Base-by-base conservation (phyloP, 2,329 filamentous ascomycete species). In the Stachybotrys chlorohalonatus region DNA sequence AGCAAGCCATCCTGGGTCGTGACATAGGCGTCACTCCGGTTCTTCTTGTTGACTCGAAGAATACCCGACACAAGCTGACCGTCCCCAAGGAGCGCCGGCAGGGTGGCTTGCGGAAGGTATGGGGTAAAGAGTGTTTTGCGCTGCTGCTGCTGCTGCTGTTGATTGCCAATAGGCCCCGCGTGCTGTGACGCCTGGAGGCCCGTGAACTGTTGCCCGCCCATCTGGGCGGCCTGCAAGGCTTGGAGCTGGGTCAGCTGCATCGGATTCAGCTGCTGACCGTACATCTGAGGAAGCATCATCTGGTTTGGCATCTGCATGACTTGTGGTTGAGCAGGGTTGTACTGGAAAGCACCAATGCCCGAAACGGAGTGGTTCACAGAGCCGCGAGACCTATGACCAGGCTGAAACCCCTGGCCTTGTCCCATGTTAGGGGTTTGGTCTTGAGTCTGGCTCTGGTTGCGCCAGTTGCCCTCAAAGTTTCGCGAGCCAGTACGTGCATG, bases 11-110 rank as follows among this genome's bases (percentile, higher is more conserved):
- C 94, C 57, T 88, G 85, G 11, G 91, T 96, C 11, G 94, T 94
- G 54, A 99, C 94, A 66, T 99, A 99, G 31, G 94, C 94, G 72
- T 99, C 94, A 64, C 93, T 97, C 59, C 94, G 87, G 74, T 99
- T 99, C 81, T 99, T 99, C 80, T 97, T 99, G 83, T 99, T 99
- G 61, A 99, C 94, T 57, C 94, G 89, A 53, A 99, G 86, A 63
- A 96, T 91, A 75, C 94, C 94, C 58, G 93, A 93, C 54, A 99
- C 94, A 55, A 99, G 86, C 72, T 96, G 91, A 16, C 94, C 94
- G 66, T 96, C 90, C 57, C 84, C 86, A 55, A 97, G 83, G 46
- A 99, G 82, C 52, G 92, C 93, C 56, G 94, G 94, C 17, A 99
- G 80, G 56, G 88, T 95, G 7, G 93, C 93, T 70, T 99, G 94